Evolutionary conservation across 805 yeast genomes (phyloP).

Genomic region (Ogataea polymorpha): DNA sequence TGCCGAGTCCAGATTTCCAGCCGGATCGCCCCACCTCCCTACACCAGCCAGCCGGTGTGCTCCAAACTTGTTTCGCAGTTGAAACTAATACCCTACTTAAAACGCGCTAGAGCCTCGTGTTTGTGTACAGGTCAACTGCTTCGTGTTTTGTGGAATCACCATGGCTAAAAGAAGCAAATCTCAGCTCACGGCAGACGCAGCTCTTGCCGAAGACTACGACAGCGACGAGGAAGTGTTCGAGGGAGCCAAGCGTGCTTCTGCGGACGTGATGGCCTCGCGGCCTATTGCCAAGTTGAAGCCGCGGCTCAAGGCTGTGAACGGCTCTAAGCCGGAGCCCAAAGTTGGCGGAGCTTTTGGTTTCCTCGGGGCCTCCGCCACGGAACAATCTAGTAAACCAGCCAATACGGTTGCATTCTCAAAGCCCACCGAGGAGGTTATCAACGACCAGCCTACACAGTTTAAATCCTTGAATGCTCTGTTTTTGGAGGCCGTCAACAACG

Average conservation of each 20-base stretch:
- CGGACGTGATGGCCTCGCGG: conserved; percentile 61
- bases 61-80: conserved; percentile 5
- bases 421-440: conserved; percentile 1
- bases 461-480: conserved; percentile 68
- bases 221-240: conserved; percentile 37
- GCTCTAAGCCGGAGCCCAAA: conserved; percentile 6
- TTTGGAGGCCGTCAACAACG: conserved; percentile 42
- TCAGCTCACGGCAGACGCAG: conserved; percentile 56
- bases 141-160: conserved; percentile 7
- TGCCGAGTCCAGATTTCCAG: not conserved
- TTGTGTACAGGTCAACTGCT: conserved; percentile 6
- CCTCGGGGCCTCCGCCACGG: conserved; percentile 3
- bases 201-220: conserved; percentile 24
- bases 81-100: conserved; percentile 6
- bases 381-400: not conserved
- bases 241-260: conserved; percentile 48
- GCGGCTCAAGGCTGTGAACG: conserved; percentile 26
- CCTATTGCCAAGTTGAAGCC: conserved; percentile 61
- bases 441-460: conserved; percentile 42
- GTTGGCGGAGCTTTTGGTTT: conserved; percentile 15
- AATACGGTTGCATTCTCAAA: conserved; percentile 3
- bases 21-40: not conserved
- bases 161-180: conserved; percentile 56
- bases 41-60: not conserved
- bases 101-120: conserved; percentile 10